Percentiles rank a stretch among this genome's conserved stretches.
phyloP scores from a whole-genome alignment of 306 rosid genomes.

The Malus sylvestris region DNA sequence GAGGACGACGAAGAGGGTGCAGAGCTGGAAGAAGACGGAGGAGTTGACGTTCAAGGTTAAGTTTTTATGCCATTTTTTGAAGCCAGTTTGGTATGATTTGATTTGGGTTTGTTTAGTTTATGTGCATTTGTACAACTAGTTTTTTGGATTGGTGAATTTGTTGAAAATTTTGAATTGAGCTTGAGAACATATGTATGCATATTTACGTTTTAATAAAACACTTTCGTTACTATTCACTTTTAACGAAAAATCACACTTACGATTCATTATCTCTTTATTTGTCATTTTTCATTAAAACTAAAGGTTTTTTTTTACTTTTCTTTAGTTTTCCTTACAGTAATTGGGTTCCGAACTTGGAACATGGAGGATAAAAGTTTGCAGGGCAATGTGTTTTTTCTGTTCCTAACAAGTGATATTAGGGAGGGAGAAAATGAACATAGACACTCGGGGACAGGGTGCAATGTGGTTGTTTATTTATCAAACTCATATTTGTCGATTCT shows the following conservation, averaged over 20 bases:
- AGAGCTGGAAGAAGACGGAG: slow-evolving; percentile 24
- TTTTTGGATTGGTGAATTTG: not conserved
- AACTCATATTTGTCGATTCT: not conserved
- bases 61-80: not conserved
- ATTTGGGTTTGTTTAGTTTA: not conserved
- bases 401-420: not conserved
- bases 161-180: not conserved
- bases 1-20: slow-evolving; percentile 23
- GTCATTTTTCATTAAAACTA: no score
- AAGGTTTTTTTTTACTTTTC: accelerated
- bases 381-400: not conserved
- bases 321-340: not conserved
- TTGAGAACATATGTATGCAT: not conserved
- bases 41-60: slow-evolving; percentile 33
- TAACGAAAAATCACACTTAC: no score
- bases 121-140: not conserved
- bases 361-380: not conserved
- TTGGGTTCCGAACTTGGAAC: not conserved
- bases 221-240: no score
- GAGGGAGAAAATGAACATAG: not conserved
- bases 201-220: not conserved
- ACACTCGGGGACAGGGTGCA: not conserved
- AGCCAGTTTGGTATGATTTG: not conserved
- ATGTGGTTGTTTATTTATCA: not conserved
- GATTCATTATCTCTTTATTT: accelerated